Evolutionary conservation across 257 asterid species (phyloP).

Genomic region (Anisodus tanguticus): DNA sequence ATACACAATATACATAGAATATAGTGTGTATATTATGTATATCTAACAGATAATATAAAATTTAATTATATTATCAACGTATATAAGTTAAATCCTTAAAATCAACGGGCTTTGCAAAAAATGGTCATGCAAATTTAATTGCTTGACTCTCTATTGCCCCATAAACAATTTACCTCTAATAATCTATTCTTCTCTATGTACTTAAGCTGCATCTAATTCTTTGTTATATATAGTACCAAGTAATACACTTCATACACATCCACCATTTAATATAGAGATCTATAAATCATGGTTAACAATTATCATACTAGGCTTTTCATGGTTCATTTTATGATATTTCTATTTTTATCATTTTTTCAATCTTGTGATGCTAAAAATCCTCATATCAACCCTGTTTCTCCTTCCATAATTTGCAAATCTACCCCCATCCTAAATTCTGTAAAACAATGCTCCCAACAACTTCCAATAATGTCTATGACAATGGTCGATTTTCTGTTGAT

Average conservation of each 20-base stretch:
- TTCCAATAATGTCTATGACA: constrained; percentile 31
- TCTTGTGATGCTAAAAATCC: background rate
- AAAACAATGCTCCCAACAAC: constrained; percentile 21
- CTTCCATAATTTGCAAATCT: constrained; percentile 30
- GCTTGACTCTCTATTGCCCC: background rate
- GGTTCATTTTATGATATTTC: background rate
- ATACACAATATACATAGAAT: too few species aligned
- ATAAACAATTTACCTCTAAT: background rate
- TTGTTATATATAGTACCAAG: background rate
- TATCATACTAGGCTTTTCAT: background rate
- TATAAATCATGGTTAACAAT: background rate
- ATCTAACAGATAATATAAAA: too few species aligned
- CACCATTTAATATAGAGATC: constrained; percentile 18
- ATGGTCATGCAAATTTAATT: background rate
- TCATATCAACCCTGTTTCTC: background rate
- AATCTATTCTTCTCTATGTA: background rate
- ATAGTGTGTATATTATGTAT: too few species aligned
- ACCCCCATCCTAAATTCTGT: constrained; percentile 38
- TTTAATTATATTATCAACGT: background rate
- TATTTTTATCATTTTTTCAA: background rate
- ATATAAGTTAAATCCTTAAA: background rate
- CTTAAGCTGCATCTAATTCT: background rate
- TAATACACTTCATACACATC: background rate
- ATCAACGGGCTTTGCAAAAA: background rate
- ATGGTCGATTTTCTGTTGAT: constrained; percentile 31